Evolutionary conservation across 768 basidiomycete genomes (phyloP).

Genomic region (Leucocoprinus birnbaumii): DNA sequence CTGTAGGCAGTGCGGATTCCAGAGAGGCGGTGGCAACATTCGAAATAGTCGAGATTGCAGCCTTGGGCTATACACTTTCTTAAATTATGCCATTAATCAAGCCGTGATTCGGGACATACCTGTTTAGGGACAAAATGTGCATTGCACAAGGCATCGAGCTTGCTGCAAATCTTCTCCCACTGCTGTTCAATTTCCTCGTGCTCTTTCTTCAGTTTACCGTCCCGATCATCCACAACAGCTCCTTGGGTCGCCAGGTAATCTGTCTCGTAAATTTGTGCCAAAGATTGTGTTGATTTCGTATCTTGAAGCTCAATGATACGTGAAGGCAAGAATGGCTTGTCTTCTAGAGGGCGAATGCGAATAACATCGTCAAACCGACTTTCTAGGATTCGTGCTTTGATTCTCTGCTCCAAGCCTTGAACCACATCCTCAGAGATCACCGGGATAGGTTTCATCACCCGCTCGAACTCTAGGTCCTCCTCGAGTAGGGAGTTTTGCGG

Average conservation of each 20-base stretch:
- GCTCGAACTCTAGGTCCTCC: slow-evolving; percentile 94
- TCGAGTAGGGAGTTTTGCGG: slow-evolving; percentile 91
- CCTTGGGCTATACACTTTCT: slow-evolving; percentile 66
- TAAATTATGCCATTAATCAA: background rate
- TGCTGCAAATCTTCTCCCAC: slow-evolving; percentile 85
- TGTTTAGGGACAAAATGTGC: slow-evolving; percentile 94
- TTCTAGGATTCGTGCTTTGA: slow-evolving; percentile 86
- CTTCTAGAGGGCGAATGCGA: slow-evolving; percentile 72
- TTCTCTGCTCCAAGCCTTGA: slow-evolving; percentile 79
- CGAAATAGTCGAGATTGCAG: slow-evolving; percentile 77
- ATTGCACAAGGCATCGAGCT: slow-evolving; percentile 92
- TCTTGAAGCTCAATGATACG: slow-evolving; percentile 87
- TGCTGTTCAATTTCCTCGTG: slow-evolving; percentile 81
- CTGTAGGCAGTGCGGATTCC: slow-evolving; percentile 89
- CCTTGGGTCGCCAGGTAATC: slow-evolving; percentile 75
- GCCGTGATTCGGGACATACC: slow-evolving; percentile 41
- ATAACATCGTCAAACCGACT: slow-evolving; percentile 89
- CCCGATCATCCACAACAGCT: slow-evolving; percentile 69
- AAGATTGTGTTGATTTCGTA: slow-evolving; percentile 80
- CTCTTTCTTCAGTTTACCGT: slow-evolving; percentile 85
- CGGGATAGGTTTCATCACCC: slow-evolving; percentile 82
- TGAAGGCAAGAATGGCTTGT: slow-evolving; percentile 90
- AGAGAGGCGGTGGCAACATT: slow-evolving; percentile 80
- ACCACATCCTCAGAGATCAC: slow-evolving; percentile 89
- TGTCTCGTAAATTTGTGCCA: slow-evolving; percentile 95